A percentile compares a stretch with the other conserved stretches of the same genome.
Evolutionary conservation across 805 yeast genomes (phyloP).

Genomic region (Ogataea kodamae): DNA sequence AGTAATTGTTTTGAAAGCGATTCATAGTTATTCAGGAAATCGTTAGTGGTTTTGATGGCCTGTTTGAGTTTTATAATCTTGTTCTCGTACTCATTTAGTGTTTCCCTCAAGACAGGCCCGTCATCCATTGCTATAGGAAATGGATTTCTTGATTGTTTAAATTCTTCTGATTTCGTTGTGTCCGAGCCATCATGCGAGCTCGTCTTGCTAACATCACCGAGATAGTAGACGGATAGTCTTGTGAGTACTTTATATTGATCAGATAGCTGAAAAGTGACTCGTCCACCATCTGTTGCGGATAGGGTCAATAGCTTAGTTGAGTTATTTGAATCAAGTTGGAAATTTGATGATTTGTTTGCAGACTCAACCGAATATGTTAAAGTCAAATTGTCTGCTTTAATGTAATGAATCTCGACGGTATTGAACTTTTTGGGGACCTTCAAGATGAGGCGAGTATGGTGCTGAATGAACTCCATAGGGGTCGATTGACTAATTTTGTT

Average conservation of each 20-base stretch:
- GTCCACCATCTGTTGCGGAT: conserved; percentile 8
- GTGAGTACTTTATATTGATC: conserved; percentile 7
- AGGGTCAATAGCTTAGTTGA: conserved; percentile 1
- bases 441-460: conserved; percentile 7
- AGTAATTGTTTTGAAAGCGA: conserved; percentile 19
- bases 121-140: conserved; percentile 34
- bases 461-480: conserved; percentile 15
- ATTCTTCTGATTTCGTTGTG: conserved; percentile 2
- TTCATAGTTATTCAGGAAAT: conserved; percentile 19
- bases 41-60: conserved; percentile 17
- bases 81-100: conserved; percentile 27
- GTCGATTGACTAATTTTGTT: conserved; percentile 4
- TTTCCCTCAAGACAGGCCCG: conserved; percentile 35
- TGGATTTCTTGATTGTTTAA: conserved; percentile 14
- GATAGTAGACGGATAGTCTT: conserved; percentile 8
- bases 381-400: conserved; percentile 1
- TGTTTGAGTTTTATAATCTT: conserved; percentile 22
- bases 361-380: conserved; percentile 7
- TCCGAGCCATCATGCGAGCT: too few species aligned
- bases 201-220: not conserved
- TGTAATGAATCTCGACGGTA: conserved; percentile 1
- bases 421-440: conserved; percentile 8
- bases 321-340: conserved; percentile 1
- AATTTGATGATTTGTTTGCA: conserved; percentile 3
- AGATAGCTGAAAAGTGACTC: conserved; percentile 8